These are phyloP conservation scores for Porphyrellus cyaneotinctus DNA, from an alignment of 768 basidiomycete species.

Conservation along the genomic window DNA sequence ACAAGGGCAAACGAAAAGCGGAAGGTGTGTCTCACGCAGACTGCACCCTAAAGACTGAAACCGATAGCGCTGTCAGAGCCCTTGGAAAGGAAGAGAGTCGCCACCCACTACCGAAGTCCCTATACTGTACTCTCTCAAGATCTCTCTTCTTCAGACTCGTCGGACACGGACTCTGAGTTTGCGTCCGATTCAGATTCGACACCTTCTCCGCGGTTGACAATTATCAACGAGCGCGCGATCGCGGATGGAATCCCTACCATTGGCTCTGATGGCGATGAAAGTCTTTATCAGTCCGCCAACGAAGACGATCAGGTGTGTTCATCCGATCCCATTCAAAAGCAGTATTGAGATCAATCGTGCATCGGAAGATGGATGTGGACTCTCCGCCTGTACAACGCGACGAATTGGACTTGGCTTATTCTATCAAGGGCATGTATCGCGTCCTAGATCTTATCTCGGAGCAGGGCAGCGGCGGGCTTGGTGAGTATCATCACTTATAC, in stretches of 20 bases:
- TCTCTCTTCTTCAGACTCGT: slow-evolving; percentile 1
- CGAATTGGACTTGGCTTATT: slow-evolving; percentile 22
- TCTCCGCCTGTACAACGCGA: not conserved
- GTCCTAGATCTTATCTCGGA: slow-evolving; percentile 53
- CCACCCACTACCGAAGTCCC: not conserved
- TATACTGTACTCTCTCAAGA: not conserved
- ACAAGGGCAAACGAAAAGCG: slow-evolving; percentile 22
- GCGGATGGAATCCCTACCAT: not conserved
- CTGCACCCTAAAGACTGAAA: not conserved
- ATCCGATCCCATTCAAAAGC: not conserved
- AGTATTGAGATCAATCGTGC: not conserved
- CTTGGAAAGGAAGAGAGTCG: not conserved
- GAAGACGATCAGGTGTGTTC: slow-evolving; percentile 16
- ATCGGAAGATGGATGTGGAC: slow-evolving; percentile 20
- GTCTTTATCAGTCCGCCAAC: slow-evolving; percentile 13
- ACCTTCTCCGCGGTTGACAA: slow-evolving; percentile 1
- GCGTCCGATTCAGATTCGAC: slow-evolving; percentile 2
- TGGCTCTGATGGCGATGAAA: slow-evolving; percentile 9
- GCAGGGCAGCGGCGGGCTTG: slow-evolving; percentile 47
- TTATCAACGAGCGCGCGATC: not conserved
- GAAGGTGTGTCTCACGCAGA: slow-evolving; percentile 6
- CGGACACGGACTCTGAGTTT: slow-evolving; percentile 3
- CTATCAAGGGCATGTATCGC: slow-evolving; percentile 47
- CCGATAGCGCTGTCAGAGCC: slow-evolving; percentile 5
- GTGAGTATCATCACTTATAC: slow-evolving; percentile 25